Base-by-base conservation (phyloP, 257 asterid species). In the Plectranthus barbatus region DNA sequence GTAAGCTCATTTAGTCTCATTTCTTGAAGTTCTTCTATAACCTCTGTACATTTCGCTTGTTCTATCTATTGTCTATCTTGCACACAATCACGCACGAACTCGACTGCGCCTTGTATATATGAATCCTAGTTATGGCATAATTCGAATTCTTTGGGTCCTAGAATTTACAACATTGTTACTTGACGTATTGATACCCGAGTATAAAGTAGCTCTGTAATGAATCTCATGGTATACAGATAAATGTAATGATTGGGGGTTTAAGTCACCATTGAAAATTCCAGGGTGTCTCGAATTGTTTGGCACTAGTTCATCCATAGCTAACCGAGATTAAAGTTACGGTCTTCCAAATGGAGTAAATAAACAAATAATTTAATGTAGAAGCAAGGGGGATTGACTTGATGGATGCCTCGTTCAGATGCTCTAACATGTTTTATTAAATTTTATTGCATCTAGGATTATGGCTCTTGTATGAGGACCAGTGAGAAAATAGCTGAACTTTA, bases 1-100 rank as follows among this genome's bases (percentile, higher is more conserved):
- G 97, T 88, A 73, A 76, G 86, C 17, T 41, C 39, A 41, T 60
- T 52, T 49, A 6, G 1, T 31, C 45, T 58, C 41, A 21, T 56
- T 66, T 44, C 19, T 59, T 20, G 3, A 49, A 40, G 11, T 23
- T 31, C 29, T 49, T 15, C 3, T 39, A 6, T 41, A 20, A 39
- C 39, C 18, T 13, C 9, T 63, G 45, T 24, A 10, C 7, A 4
- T 24, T 64, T 4, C 7, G 36, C 52, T 37, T 40, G 11, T 33
- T 9, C 17, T 56, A 56, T 54, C 15, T 20, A 2, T 11, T 7
- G 24, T 54, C 6, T 53, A 17, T 9, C 21, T 18, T 19, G 56
- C 17, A 21, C 17, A 10, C 15, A 21, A 11, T 4, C 15, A 49
- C 33, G 5, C n/a, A 20, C 55, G 7, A 19, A 5, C 4, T 9